Base-by-base conservation (phyloP, 164 flowering plant species). In the Umbilicus rupestris region DNA sequence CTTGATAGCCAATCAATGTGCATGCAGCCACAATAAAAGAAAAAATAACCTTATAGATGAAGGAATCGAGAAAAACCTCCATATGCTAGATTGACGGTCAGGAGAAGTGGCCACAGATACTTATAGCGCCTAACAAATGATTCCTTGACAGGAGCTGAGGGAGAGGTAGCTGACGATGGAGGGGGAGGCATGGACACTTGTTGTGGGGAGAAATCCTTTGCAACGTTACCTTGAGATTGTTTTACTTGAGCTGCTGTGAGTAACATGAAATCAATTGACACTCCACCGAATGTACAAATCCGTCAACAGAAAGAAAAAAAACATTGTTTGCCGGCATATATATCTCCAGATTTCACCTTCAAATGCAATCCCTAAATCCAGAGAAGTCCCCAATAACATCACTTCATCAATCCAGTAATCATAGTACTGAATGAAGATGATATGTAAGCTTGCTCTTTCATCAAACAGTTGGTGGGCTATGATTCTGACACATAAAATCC, bases 61-160 rank as follows among this genome's bases (percentile, higher is more conserved):
- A 55, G 60, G 33, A 15, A 55, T 26, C 11, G 6, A 41, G 19
- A 55, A 55, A 19, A 28, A 55, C 60, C 33, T 26, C 33, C 60
- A 55, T 28, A 55, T 19, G 33, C 60, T 24, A 55, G 60, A 55
- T 55, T 55, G 35, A 55, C 33, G 7, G 60, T 28, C 16, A 55
- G 5, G 12, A 55, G 33, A 28, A 28, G 31, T 14, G 60, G 60
- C 60, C 60, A 55, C 33, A 55, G 19, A 55, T 55, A 55, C 15
- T 55, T 55, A 28, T 55, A 55, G 3, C 19, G 60, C 60, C 33
- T 55, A 16, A 28, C 12, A 55, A 55, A 55, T 28, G 60, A 55
- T 55, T 55, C 60, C 19, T 55, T 55, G 19, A 28, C 60, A 55
- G 33, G 60, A 15, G 60, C 19, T 55, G 60, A 55, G 60, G 35